Evolutionary conservation across 805 yeast species (phyloP), one percentile per base, ranked within the genome.

Genomic region (Yamadazyma phyllophila): DNA sequence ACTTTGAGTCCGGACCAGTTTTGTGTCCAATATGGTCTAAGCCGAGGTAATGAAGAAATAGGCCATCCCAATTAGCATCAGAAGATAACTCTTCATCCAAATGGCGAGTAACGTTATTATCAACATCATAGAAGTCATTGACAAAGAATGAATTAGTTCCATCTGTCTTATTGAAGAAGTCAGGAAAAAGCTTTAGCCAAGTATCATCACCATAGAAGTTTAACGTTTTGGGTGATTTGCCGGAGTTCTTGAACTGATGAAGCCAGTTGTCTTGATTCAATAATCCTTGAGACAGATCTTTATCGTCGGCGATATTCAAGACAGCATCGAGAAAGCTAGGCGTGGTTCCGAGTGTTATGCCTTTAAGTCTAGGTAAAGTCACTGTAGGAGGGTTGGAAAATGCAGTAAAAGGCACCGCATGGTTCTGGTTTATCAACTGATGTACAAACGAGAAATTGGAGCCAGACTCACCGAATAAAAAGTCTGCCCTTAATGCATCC

Each of bases 151-250:
- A 89, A 37, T 87, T 82, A 0, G 98, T 92, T 1, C 98, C 98
- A 33, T 94, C 98, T 26, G 61, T 67, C 38, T 76, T 71, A 15
- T 73, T 71, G 57, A 92, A 91, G 52, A 74, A 74, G 7, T 63
- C 63, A 6, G 59, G 60, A 54, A 91, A 94, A 40, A 94, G 71
- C 59, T 89, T 91, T 50, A 91, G 65, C 99, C 99, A 94, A 1
- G 99, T 94, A 60, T 94, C 99, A 64, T 94, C 99, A 27, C 99
- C 99, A 68, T 78, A 92, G 78, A 94, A 88, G 59, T 90, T 85
- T 26, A 94, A 69, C 15, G 58, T 71, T 59, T 74, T 74, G 11
- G 49, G 49, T 3, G 12, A 2, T 9, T 14, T 10, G 4, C 41
- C 11, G 24, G 50, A 53, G 26, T 61, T 62, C 17, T 51, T 42